Evolutionary conservation across 495 filamentous ascomycete genomes (phyloP).

Genomic region (Xylaria nigripes): DNA sequence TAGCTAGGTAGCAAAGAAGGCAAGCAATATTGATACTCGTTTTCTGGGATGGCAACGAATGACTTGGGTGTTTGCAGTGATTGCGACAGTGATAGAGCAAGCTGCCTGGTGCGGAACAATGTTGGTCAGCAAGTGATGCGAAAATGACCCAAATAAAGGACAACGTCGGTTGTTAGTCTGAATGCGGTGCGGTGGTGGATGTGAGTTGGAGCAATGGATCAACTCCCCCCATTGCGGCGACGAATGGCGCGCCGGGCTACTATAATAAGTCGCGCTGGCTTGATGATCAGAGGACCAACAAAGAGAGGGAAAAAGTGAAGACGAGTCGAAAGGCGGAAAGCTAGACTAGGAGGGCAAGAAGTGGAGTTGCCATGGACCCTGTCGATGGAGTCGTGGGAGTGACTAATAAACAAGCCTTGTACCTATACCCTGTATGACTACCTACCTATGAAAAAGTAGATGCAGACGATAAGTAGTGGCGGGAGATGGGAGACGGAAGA

Average conservation of each 20-base stretch:
- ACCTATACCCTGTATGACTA: no score
- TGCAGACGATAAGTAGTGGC: not conserved
- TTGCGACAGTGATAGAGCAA: not conserved
- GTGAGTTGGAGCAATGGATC: not conserved
- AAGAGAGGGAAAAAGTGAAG: not conserved
- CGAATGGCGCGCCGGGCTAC: not conserved
- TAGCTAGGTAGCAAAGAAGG: slow-evolving; percentile 1
- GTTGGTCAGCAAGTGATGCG: slow-evolving; percentile 5
- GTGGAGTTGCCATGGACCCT: slow-evolving; percentile 9
- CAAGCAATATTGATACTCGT: slow-evolving; percentile 1
- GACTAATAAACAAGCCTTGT: slow-evolving; percentile 5
- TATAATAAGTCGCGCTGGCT: not conserved
- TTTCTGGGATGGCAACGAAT: not conserved
- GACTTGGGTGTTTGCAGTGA: not conserved
- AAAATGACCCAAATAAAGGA: not conserved
- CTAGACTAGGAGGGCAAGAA: slow-evolving; percentile 6
- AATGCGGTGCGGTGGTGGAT: not conserved
- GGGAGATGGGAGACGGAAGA: not conserved
- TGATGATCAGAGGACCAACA: not conserved
- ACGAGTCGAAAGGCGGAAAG: not conserved
- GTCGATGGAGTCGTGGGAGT: slow-evolving; percentile 1
- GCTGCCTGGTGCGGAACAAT: not conserved
- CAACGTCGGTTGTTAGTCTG: slow-evolving; percentile 1
- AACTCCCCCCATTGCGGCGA: slow-evolving; percentile 1
- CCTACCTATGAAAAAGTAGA: not conserved